Conservation (phyloP, 2,329 filamentous ascomycete species). For the Colletotrichum gloeosporioides region DNA sequence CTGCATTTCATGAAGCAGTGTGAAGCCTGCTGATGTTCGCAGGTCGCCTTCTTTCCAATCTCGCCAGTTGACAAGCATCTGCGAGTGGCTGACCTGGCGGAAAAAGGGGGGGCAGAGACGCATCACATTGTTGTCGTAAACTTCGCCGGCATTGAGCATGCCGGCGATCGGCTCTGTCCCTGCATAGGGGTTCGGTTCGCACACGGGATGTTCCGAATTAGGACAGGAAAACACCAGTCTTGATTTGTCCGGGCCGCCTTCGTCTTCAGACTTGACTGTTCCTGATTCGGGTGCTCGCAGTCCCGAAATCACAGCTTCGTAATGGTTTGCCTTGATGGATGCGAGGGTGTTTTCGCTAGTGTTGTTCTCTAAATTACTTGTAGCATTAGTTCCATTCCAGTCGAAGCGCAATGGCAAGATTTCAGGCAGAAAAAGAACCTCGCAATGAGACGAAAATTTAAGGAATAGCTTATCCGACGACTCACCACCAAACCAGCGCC, state of each 20-base stretch:
- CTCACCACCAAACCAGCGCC: background rate
- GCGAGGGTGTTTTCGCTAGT: rapidly evolving
- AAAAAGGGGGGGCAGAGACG: background rate
- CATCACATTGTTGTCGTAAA: background rate
- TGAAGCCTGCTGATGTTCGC: background rate
- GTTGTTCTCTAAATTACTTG: background rate
- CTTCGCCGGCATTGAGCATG: background rate
- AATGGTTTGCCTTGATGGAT: background rate
- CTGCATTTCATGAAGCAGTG: background rate
- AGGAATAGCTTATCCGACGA: background rate
- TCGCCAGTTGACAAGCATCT: background rate
- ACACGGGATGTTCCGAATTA: background rate
- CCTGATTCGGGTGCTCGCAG: background rate
- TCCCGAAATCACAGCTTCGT: background rate
- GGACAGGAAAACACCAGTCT: background rate
- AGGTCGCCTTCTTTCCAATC: background rate
- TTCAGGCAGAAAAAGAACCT: no score
- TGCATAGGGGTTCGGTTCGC: background rate
- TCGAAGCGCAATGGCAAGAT: rapidly evolving
- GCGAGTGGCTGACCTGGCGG: background rate
- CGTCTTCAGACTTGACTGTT: background rate
- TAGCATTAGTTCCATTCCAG: background rate
- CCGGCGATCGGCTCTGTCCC: background rate
- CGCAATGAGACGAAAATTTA: background rate
- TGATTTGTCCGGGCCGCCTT: background rate